Evolutionary conservation across 805 yeast genomes (phyloP).

Genomic region (Metschnikowia vanudenii): DNA sequence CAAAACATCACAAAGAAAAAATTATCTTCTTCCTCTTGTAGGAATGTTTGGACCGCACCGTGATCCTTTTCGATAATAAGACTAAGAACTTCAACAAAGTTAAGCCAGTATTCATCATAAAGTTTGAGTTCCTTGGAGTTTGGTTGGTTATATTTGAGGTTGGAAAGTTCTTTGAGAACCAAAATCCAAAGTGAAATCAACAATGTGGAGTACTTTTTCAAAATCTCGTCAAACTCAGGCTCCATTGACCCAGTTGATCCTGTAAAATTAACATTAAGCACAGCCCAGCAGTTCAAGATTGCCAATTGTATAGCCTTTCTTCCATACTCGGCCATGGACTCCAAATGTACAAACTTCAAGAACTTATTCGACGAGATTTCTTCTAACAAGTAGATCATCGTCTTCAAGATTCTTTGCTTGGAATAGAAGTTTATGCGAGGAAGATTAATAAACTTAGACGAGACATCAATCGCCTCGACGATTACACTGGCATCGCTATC

Average conservation of each 20-base stretch:
- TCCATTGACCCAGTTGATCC: constrained; percentile 26
- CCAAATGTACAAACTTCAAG: constrained; percentile 56
- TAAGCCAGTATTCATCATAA: constrained; percentile 69
- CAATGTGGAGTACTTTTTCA: constrained; percentile 54
- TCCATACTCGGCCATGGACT: constrained; percentile 42
- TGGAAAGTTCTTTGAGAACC: constrained; percentile 70
- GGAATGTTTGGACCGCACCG: constrained; percentile 41
- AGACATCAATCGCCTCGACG: constrained; percentile 71
- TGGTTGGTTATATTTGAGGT: constrained; percentile 52
- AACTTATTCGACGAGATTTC: constrained; percentile 46
- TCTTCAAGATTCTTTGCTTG: constrained; percentile 52
- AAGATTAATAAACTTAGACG: constrained; percentile 65
- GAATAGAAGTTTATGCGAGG: constrained; percentile 45
- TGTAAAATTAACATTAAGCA: constrained; percentile 40
- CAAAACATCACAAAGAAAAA: constrained; percentile 81
- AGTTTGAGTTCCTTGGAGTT: constrained; percentile 43
- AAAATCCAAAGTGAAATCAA: constrained; percentile 80
- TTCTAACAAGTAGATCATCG: constrained; percentile 66
- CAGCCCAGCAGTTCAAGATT: constrained; percentile 73
- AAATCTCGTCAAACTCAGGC: constrained; percentile 47
- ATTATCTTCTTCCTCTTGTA: constrained; percentile 57
- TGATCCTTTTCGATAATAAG: constrained; percentile 55
- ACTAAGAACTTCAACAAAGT: constrained; percentile 73
- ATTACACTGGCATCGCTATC: constrained; percentile 75
- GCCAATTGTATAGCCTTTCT: constrained; percentile 57